A percentile compares a stretch with the other conserved stretches of the same genome.
These are phyloP conservation scores for Artomyces pyxidatus DNA, from an alignment of 768 basidiomycete species.

Conservation along the genomic window DNA sequence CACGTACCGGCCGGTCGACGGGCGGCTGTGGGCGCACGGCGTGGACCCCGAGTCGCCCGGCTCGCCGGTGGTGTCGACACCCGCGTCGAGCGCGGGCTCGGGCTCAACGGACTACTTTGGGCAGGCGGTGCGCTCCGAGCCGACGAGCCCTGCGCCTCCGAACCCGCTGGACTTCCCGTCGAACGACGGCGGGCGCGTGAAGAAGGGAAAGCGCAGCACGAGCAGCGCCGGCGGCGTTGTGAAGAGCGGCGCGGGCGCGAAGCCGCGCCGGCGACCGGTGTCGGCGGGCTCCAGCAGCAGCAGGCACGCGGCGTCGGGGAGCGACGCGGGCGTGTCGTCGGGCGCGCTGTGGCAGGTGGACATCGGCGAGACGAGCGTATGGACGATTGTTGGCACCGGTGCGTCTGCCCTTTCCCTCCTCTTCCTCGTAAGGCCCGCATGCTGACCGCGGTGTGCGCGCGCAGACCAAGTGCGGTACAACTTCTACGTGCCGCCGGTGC, in stretches of 20 bases:
- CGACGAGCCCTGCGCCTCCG: conserved; percentile 45
- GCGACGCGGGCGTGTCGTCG: conserved; percentile 63
- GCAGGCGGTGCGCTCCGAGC: conserved; percentile 47
- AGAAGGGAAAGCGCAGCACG: conserved; percentile 69
- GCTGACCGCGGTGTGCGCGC: no score
- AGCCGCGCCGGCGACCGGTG: conserved; percentile 62
- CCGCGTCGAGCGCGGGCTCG: conserved; percentile 38
- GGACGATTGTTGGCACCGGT: conserved; percentile 94
- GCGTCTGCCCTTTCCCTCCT: conserved; percentile 25
- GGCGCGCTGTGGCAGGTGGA: conserved; percentile 85
- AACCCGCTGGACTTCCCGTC: conserved; percentile 61
- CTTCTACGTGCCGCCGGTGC: conserved; percentile 81
- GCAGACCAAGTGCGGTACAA: conserved; percentile 88
- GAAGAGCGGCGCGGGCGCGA: conserved; percentile 45
- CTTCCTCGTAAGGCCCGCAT: no score
- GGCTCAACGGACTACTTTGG: conserved; percentile 60
- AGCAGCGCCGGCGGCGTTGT: conserved; percentile 58
- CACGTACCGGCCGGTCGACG: conserved; percentile 79
- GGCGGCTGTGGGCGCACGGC: conserved; percentile 55
- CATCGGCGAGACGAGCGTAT: conserved; percentile 88
- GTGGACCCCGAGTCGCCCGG: conserved; percentile 33
- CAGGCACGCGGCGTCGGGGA: conserved; percentile 58
- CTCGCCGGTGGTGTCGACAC: conserved; percentile 63
- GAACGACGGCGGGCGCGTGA: conserved; percentile 80
- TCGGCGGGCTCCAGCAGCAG: conserved; percentile 43